Percentiles rank a stretch among this genome's conserved stretches.
phyloP scores from a whole-genome alignment of 1,284 basidiomycete species.

The Cryptococcus sp. region DNA sequence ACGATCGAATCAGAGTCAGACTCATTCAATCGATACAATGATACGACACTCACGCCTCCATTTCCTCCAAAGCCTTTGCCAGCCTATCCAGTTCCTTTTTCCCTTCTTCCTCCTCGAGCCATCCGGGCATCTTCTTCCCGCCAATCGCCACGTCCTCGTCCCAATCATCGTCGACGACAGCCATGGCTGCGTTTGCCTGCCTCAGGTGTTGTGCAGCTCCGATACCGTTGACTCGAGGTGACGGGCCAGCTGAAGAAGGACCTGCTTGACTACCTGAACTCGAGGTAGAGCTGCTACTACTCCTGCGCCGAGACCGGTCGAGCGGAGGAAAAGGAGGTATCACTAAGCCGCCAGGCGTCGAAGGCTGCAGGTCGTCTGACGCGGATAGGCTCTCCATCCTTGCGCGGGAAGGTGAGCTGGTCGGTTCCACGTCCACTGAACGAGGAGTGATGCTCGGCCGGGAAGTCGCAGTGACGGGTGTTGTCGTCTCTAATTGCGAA shows the following conservation, averaged over 20 bases:
- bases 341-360: slow-evolving; percentile 65
- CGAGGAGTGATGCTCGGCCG: slow-evolving; percentile 5
- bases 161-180: slow-evolving; percentile 42
- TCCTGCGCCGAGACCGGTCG: slow-evolving; percentile 57
- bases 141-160: slow-evolving; percentile 53
- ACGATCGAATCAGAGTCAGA: not conserved
- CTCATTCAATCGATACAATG: not conserved
- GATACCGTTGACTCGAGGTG: slow-evolving; percentile 17
- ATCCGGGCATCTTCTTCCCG: slow-evolving; percentile 59
- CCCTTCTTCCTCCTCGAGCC: slow-evolving; percentile 63
- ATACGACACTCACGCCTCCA: slow-evolving; percentile 50
- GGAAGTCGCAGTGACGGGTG: slow-evolving; percentile 45
- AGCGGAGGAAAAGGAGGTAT: slow-evolving; percentile 75
- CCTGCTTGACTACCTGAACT: not conserved
- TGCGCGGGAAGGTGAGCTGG: slow-evolving; percentile 22
- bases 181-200: slow-evolving; percentile 5
- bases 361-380: slow-evolving; percentile 41
- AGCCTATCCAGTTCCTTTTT: slow-evolving; percentile 64
- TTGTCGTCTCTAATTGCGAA: slow-evolving; percentile 7
- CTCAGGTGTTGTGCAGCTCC: slow-evolving; percentile 2
- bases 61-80: slow-evolving; percentile 69
- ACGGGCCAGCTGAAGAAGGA: not conserved
- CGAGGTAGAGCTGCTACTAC: slow-evolving; percentile 50
- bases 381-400: slow-evolving; percentile 9
- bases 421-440: slow-evolving; percentile 53